These are phyloP conservation scores for Akanthomyces muscarius DNA, from an alignment of 2,329 filamentous ascomycete genomes.

Conservation along the genomic window DNA sequence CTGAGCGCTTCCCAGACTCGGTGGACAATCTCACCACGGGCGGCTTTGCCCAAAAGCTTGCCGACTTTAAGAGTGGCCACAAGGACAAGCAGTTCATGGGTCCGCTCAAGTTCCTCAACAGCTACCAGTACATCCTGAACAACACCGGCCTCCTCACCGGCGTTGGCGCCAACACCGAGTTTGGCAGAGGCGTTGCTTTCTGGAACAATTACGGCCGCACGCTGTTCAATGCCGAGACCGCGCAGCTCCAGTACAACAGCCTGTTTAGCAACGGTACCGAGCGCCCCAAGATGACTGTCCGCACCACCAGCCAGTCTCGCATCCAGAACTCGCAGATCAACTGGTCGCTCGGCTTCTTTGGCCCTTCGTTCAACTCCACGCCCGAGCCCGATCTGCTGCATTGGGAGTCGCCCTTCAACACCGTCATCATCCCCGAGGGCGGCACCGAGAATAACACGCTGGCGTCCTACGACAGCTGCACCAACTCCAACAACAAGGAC, in stretches of 20 bases:
- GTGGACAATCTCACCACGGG: slow-evolving; percentile 48
- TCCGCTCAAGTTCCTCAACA: slow-evolving; percentile 49
- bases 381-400: slow-evolving; percentile 36
- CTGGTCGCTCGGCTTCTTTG: slow-evolving; percentile 51
- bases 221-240: slow-evolving; percentile 45
- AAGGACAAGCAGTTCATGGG: slow-evolving; percentile 37
- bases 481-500: slow-evolving; percentile 34
- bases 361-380: slow-evolving; percentile 38
- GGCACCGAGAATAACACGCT: slow-evolving; percentile 68
- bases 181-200: slow-evolving; percentile 45
- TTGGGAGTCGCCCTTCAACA: slow-evolving; percentile 41
- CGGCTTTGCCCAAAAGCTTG: slow-evolving; percentile 45
- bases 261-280: slow-evolving; percentile 41
- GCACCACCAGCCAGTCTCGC: slow-evolving; percentile 51
- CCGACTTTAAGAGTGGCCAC: slow-evolving; percentile 37
- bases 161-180: slow-evolving; percentile 47
- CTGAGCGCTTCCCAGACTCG: slow-evolving; percentile 45
- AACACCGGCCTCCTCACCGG: slow-evolving; percentile 41
- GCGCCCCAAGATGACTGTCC: slow-evolving; percentile 45
- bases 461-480: slow-evolving; percentile 35
- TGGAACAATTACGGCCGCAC: slow-evolving; percentile 53
- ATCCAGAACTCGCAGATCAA: slow-evolving; percentile 52
- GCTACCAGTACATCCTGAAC: slow-evolving; percentile 45
- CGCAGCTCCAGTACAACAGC: slow-evolving; percentile 45
- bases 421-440: slow-evolving; percentile 62